These are phyloP conservation scores for Halophytophthora polymorphica DNA, from an alignment of 352 stramenopile genomes.

Conservation along the genomic window DNA sequence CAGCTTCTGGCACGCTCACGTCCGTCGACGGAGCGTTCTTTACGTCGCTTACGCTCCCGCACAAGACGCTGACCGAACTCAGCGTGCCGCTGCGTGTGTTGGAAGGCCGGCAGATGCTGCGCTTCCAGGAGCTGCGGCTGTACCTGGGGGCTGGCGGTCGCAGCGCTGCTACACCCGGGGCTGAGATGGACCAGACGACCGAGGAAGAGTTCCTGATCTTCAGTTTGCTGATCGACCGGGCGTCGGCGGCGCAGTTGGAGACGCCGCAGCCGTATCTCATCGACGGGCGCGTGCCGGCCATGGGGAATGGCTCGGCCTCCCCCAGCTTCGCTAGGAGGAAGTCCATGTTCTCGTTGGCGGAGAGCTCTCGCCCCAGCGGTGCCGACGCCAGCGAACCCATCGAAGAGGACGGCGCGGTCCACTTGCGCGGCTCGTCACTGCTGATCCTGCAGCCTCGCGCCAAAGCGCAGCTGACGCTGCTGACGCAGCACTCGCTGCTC, in stretches of 20 bases:
- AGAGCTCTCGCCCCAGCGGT: conserved; percentile 22
- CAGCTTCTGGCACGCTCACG: conserved; percentile 6
- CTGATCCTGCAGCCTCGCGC: conserved; percentile 69
- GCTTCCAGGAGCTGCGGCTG: conserved; percentile 64
- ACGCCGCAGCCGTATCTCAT: conserved; percentile 44
- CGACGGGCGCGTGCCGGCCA: conserved; percentile 70
- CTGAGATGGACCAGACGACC: conserved; percentile 6
- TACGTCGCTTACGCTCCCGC: conserved; percentile 47
- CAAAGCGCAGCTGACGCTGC: conserved; percentile 52
- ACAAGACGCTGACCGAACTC: conserved; percentile 33
- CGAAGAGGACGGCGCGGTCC: conserved; percentile 43
- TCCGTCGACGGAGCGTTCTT: conserved; percentile 35
- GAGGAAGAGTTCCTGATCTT: conserved; percentile 56
- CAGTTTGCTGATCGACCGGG: conserved; percentile 47
- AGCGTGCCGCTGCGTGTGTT: conserved; percentile 50
- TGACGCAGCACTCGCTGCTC: conserved; percentile 55
- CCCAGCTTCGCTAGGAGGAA: conserved; percentile 80
- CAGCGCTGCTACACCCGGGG: conserved; percentile 5
- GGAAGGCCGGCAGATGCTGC: conserved; percentile 48
- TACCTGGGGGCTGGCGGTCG: conserved; percentile 30
- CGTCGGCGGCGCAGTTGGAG: conserved; percentile 28
- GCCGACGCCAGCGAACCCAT: conserved; percentile 27
- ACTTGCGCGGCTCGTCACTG: conserved; percentile 46
- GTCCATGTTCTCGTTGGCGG: conserved; percentile 64
- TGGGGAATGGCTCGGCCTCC: conserved; percentile 79